phyloP scores from a whole-genome alignment of 2,329 filamentous ascomycete genomes.

The Diaporthe sp. region DNA sequence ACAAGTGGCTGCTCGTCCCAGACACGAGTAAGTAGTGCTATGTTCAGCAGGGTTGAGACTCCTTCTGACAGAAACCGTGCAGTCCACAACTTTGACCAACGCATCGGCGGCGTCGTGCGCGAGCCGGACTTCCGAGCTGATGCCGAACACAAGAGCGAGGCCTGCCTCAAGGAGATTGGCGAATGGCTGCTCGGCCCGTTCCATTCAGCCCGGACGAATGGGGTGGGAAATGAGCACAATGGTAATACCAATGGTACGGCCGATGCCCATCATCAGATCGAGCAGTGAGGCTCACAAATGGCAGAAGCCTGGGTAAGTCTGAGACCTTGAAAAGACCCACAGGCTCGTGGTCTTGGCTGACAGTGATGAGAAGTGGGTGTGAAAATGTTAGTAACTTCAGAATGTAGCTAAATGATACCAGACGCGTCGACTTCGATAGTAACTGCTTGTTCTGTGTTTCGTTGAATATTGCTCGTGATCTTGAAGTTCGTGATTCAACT shows the following conservation, averaged over 20 bases:
- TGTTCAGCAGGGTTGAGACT: accelerated
- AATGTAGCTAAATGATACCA: slow-evolving; percentile 1
- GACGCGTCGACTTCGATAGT: background rate
- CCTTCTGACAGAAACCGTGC: background rate
- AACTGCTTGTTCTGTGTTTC: background rate
- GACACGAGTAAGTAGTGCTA: slow-evolving; percentile 6
- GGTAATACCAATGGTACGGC: slow-evolving; percentile 23
- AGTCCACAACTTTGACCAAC: slow-evolving; percentile 37
- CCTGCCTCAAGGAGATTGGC: slow-evolving; percentile 34
- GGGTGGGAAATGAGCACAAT: background rate
- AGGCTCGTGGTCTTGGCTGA: background rate
- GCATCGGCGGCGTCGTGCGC: slow-evolving; percentile 33
- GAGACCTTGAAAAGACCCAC: background rate
- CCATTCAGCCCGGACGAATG: slow-evolving; percentile 5
- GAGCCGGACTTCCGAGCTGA: slow-evolving; percentile 36
- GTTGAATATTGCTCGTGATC: background rate
- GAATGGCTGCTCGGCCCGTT: slow-evolving; percentile 22
- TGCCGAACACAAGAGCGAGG: slow-evolving; percentile 33
- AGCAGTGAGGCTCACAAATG: slow-evolving; percentile 32
- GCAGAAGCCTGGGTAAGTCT: slow-evolving; percentile 26
- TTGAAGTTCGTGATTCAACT: background rate
- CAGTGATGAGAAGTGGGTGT: background rate
- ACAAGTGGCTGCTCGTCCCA: slow-evolving; percentile 36
- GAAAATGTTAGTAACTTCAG: background rate
- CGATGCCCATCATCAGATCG: slow-evolving; percentile 29